Base-by-base conservation (phyloP, 768 basidiomycete species). In the Jaapia argillacea region DNA sequence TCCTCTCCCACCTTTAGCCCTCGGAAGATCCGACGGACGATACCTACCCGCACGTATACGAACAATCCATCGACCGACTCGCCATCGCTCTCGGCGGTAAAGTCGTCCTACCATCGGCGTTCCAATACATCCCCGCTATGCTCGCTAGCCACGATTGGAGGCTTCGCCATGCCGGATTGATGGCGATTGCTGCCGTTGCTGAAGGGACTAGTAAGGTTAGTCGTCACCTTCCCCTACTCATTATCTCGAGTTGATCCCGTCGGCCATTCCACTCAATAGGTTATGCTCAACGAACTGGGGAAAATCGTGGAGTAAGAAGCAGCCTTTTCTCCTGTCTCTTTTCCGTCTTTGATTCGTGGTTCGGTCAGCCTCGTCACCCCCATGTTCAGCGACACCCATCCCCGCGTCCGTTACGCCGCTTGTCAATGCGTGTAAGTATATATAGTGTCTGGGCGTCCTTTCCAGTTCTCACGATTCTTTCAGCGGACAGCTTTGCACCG, bases 401-500 rank as follows among this genome's bases (percentile, higher is more conserved):
- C 89, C 3, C 68, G 79, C 5, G 79, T 81, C 10, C 69, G 77
- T 24, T 76, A 69, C 49, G 88, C 87, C 2, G 86, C 89, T 36
- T 87, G 87, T 62, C 89, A 92, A 64, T 89, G 87, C 68, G 73
- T 60, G 85, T 89, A 51, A 53, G 84, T 48, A 62, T n/a, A n/a
- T n/a, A n/a, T n/a, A n/a, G n/a, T n/a, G n/a, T n/a, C n/a, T n/a
- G n/a, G n/a, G n/a, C n/a, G n/a, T n/a, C n/a, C n/a, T 43, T 45
- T 26, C 18, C 4, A 28, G 10, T 40, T 22, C n/a, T 24, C 18
- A 23, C 40, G 38, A 47, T 27, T 46, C 20, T 36, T 48, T 24
- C 50, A 87, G 89, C 38, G 90, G 90, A 0, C 90, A 92, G 56
- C 66, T 94, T 3, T 91, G 90, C 56, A 89, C 86, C 3, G 90